These are phyloP conservation scores for Linnemannia zychae DNA, from an alignment of 192 early-diverging fungal genomes.

Conservation along the genomic window DNA sequence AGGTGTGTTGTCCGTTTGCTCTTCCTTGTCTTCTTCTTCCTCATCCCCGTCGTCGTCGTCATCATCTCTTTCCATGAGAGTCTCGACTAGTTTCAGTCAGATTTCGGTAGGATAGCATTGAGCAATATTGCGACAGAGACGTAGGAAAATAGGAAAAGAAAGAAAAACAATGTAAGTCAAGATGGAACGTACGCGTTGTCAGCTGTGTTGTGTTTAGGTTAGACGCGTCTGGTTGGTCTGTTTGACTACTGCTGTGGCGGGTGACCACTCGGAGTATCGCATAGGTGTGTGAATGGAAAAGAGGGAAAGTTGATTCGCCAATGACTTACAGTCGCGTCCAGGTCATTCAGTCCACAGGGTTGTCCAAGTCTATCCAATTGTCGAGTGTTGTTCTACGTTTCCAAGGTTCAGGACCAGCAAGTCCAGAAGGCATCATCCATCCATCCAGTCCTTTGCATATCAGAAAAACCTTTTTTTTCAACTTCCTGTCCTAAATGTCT, in stretches of 20 bases:
- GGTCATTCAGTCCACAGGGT: background rate
- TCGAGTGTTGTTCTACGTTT: background rate
- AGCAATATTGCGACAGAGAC: background rate
- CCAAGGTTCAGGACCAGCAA: background rate
- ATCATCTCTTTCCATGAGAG: background rate
- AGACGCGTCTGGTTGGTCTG: background rate
- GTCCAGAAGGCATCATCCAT: background rate
- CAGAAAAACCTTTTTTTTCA: background rate
- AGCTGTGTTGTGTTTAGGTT: background rate
- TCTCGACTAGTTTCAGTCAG: background rate
- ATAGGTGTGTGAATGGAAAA: background rate
- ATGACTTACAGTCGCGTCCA: conserved; percentile 8
- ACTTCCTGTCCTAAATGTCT: background rate
- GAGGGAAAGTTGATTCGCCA: background rate
- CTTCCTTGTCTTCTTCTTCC: background rate
- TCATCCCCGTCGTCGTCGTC: background rate
- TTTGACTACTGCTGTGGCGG: background rate
- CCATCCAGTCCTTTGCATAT: background rate
- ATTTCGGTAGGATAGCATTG: background rate
- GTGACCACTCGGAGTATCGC: background rate
- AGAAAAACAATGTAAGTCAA: conserved; percentile 1
- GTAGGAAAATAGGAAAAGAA: too few relatives aligned
- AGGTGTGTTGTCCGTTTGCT: background rate
- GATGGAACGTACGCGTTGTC: background rate
- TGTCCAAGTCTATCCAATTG: background rate